A percentile compares a stretch with the other conserved stretches of the same genome.
Conservation (phyloP, 2,329 filamentous ascomycete species). For the Dactylella cylindrospora region DNA sequence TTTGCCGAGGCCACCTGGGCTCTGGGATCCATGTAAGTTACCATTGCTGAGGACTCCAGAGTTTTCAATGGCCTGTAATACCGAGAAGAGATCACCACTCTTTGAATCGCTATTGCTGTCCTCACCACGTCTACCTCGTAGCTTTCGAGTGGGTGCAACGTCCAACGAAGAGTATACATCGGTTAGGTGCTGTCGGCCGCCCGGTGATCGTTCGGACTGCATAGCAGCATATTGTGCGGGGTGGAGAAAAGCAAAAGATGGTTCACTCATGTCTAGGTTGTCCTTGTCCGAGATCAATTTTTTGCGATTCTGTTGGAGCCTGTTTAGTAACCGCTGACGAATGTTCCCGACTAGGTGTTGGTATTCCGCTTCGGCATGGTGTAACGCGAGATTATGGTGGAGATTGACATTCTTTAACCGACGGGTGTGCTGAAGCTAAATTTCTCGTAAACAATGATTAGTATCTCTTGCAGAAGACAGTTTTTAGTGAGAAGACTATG, state of each 20-base stretch:
- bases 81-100: conserved; percentile 30
- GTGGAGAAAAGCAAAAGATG: conserved; percentile 29
- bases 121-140: conserved; percentile 38
- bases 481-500: neutral
- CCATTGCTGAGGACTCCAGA: conserved; percentile 30
- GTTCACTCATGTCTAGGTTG: conserved; percentile 33
- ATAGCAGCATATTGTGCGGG: conserved; percentile 23
- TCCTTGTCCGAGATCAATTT: conserved; percentile 42
- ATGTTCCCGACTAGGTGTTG: conserved; percentile 40
- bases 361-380: conserved; percentile 40
- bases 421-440: conserved; percentile 34
- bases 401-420: conserved; percentile 25
- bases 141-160: conserved; percentile 29
- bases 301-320: conserved; percentile 39
- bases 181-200: conserved; percentile 22
- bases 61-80: conserved; percentile 31
- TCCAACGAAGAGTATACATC: conserved; percentile 38
- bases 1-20: conserved; percentile 44
- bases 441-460: neutral
- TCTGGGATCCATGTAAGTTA: conserved; percentile 28
- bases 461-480: neutral
- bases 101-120: conserved; percentile 28
- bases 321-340: conserved; percentile 24
- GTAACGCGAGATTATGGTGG: conserved; percentile 28
- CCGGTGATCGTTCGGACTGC: conserved; percentile 33